Conservation (phyloP, 768 basidiomycete genomes). For the Floccularia luteovirens region DNA sequence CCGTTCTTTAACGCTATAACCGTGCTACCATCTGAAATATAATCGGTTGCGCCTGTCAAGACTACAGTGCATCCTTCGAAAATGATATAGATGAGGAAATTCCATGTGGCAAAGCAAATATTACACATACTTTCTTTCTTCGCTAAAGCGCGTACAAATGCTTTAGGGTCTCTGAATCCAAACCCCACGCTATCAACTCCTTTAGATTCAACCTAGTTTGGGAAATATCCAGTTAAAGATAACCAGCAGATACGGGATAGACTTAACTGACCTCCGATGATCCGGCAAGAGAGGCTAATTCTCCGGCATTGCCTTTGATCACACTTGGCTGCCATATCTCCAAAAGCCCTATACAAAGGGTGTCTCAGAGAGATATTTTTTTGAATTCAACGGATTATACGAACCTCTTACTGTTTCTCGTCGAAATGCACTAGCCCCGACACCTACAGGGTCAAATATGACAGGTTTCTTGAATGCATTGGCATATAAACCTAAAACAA, state of each 20-base stretch:
- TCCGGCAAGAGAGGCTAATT: slow-evolving; percentile 74
- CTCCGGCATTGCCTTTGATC: slow-evolving; percentile 92
- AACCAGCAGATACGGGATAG: not conserved
- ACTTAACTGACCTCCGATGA: slow-evolving; percentile 53
- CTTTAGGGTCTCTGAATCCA: slow-evolving; percentile 69
- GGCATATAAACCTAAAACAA: slow-evolving; percentile 37
- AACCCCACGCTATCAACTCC: slow-evolving; percentile 83
- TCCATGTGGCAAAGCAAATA: not conserved
- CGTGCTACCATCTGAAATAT: slow-evolving; percentile 71
- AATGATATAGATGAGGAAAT: not conserved
- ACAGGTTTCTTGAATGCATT: slow-evolving; percentile 69
- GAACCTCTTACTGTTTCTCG: slow-evolving; percentile 52
- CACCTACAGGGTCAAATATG: slow-evolving; percentile 88
- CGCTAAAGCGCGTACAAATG: slow-evolving; percentile 65
- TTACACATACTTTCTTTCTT: slow-evolving; percentile 58
- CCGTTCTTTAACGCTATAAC: slow-evolving; percentile 76
- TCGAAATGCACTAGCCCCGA: slow-evolving; percentile 75
- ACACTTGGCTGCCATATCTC: slow-evolving; percentile 79
- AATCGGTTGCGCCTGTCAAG: slow-evolving; percentile 76
- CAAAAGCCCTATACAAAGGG: slow-evolving; percentile 47
- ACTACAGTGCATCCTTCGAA: slow-evolving; percentile 68
- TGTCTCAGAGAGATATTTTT: slow-evolving; percentile 5
- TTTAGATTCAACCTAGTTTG: slow-evolving; percentile 52
- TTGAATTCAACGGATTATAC: too few species aligned
- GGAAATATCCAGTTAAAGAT: not conserved